phyloP scores from a whole-genome alignment of 1,284 basidiomycete species.

The Mycocalia duriaeana region DNA sequence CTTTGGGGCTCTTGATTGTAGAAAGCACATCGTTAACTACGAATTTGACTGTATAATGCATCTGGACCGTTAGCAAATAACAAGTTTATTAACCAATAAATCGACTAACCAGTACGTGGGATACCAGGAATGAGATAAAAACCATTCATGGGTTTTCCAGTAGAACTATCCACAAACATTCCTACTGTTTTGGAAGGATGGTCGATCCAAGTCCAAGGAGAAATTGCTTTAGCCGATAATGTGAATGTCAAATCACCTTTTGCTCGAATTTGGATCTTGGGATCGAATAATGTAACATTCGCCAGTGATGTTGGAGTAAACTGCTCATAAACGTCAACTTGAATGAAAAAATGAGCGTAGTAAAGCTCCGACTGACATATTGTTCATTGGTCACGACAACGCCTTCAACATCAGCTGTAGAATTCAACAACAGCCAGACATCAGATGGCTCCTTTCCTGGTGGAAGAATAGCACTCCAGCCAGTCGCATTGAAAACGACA shows the following conservation, averaged over 20 bases:
- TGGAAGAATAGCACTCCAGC: slow-evolving; percentile 42
- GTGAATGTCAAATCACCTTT: slow-evolving; percentile 40
- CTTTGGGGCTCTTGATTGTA: slow-evolving; percentile 31
- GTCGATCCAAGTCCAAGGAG: slow-evolving; percentile 56
- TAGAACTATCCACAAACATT: slow-evolving; percentile 42
- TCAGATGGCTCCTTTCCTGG: slow-evolving; percentile 33
- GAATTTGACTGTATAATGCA: slow-evolving; percentile 37
- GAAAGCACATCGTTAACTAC: slow-evolving; percentile 33
- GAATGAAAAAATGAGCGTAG: not conserved
- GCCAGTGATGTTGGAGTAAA: slow-evolving; percentile 51
- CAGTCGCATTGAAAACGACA: slow-evolving; percentile 34
- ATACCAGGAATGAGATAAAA: slow-evolving; percentile 51
- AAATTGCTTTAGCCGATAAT: slow-evolving; percentile 48
- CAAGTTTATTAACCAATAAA: too few relatives aligned
- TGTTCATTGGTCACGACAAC: slow-evolving; percentile 46
- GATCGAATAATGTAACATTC: slow-evolving; percentile 40
- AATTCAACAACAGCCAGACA: slow-evolving; percentile 48
- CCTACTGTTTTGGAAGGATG: slow-evolving; percentile 52
- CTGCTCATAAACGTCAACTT: slow-evolving; percentile 21
- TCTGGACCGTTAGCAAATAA: not conserved
- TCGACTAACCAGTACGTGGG: slow-evolving; percentile 42
- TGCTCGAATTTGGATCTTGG: slow-evolving; percentile 35
- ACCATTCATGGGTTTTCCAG: slow-evolving; percentile 41
- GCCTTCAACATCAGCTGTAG: slow-evolving; percentile 41
- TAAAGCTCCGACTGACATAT: slow-evolving; percentile 34